These are phyloP conservation scores for Candida koratica DNA, from an alignment of 805 yeast genomes.

Conservation along the genomic window DNA sequence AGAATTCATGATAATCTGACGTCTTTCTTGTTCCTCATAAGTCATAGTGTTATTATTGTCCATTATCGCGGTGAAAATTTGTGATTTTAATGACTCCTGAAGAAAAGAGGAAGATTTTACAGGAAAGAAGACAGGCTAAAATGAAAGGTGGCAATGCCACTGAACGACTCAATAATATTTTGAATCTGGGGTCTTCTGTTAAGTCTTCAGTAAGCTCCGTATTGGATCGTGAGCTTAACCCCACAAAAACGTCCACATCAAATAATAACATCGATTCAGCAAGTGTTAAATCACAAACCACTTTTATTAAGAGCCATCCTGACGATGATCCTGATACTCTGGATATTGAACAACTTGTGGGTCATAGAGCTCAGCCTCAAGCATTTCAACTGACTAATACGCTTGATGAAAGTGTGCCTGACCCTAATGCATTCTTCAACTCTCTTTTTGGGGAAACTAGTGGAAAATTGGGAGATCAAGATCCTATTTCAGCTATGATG, in stretches of 20 bases:
- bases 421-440: conserved; percentile 34
- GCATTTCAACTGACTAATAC: conserved; percentile 1
- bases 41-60: conserved; percentile 13
- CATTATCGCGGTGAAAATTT: conserved; percentile 9
- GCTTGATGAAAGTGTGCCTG: conserved; percentile 10
- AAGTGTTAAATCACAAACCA: neutral
- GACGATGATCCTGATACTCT: conserved; percentile 40
- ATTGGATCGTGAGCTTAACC: conserved; percentile 21
- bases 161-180: conserved; percentile 46
- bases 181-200: conserved; percentile 38
- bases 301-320: conserved; percentile 12
- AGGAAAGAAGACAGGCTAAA: conserved; percentile 66
- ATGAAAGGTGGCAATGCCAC: conserved; percentile 53
- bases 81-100: conserved; percentile 28
- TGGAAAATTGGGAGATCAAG: conserved; percentile 12
- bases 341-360: conserved; percentile 27
- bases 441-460: conserved; percentile 21
- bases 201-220: conserved; percentile 33
- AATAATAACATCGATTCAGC: neutral
- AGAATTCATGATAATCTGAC: conserved; percentile 37
- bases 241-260: neutral
- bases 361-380: conserved; percentile 13
- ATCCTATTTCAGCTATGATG: conserved; percentile 35
- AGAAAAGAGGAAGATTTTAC: conserved; percentile 52
- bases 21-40: conserved; percentile 25